Evolutionary conservation across 2,329 filamentous ascomycete genomes (phyloP), one percentile per base, ranked within the genome.

Genomic region (Xylaria hypoxylon): DNA sequence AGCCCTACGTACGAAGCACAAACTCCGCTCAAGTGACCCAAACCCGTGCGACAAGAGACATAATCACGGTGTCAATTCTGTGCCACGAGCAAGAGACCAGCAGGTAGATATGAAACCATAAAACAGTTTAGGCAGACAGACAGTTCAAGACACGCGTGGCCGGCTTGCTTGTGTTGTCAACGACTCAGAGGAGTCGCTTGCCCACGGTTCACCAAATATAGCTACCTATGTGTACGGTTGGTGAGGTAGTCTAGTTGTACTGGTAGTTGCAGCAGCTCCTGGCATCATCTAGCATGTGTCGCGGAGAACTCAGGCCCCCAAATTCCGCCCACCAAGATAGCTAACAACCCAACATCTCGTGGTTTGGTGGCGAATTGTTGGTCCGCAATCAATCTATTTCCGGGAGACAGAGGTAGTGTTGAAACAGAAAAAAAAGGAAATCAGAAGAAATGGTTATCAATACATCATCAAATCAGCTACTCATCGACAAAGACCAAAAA

Each of bases 21-120:
- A 13, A n/a, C 42, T 50, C 35, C n/a, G 56, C 42, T 48, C 62
- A 60, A 60, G 28, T 50, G 56, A 60, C 56, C 31, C 38, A 40
- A 15, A 15, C 53, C 51, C 19, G 57, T 60, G 55, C 33, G n/a
- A 64, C 62, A 19, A 48, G n/a, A 35, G 8, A n/a, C 6, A 56
- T 11, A 35, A 55, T 53, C 50, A 64, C 33, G 42, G 51, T 50
- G 26, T 60, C 48, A 31, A 10, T 17, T 42, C 15, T 26, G 56
- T 50, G 13, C 26, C 31, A 65, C 62, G 17, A 48, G n/a, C 33
- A n/a, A 8, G 56, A 24, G 38, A 26, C 28, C 44, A 15, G 19
- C 10, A 2, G 33, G n/a, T 22, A 53, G 10, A 11, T 13, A 38
- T 4, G 35, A 15, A 38, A 38, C 35, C 35, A 13, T 11, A 31